Conservation (phyloP, 768 basidiomycete genomes). For the Polyporus arcularius region DNA sequence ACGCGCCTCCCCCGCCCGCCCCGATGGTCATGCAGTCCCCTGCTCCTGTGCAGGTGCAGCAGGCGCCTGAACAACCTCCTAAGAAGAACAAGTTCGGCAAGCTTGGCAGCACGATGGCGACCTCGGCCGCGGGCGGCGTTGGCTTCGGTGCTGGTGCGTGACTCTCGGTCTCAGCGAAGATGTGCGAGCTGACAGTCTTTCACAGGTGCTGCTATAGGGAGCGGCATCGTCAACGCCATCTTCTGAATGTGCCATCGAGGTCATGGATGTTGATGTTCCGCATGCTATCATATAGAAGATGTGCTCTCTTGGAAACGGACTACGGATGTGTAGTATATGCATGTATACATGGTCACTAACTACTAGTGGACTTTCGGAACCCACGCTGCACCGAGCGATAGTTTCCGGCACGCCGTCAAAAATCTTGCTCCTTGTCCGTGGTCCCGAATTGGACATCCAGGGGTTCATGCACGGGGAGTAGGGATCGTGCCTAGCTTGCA, state of each 20-base stretch:
- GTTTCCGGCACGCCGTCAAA: no score
- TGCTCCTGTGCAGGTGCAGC: slow-evolving; percentile 41
- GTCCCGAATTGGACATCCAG: no score
- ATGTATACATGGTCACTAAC: no score
- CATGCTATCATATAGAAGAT: background rate
- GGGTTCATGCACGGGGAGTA: no score
- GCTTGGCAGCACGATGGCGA: slow-evolving; percentile 54
- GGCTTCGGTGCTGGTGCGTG: slow-evolving; percentile 74
- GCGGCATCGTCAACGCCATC: slow-evolving; percentile 50
- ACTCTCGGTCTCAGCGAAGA: slow-evolving; percentile 11
- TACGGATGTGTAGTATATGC: background rate
- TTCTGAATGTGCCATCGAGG: slow-evolving; percentile 34
- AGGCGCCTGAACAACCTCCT: slow-evolving; percentile 28
- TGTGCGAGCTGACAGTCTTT: background rate
- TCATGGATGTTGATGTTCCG: background rate
- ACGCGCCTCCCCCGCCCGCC: slow-evolving; percentile 28
- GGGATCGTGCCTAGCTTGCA: no score
- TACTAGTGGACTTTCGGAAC: background rate
- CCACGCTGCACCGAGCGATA: no score
- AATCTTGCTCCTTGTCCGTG: no score
- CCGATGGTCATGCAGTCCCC: slow-evolving; percentile 24
- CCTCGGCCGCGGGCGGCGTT: slow-evolving; percentile 57
- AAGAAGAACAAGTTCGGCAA: slow-evolving; percentile 64
- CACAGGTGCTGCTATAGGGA: slow-evolving; percentile 52
- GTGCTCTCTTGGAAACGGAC: background rate